A percentile compares a stretch with the other conserved stretches of the same genome.
Conservation (phyloP, 768 basidiomycete species). For the Heimioporus sp. region DNA sequence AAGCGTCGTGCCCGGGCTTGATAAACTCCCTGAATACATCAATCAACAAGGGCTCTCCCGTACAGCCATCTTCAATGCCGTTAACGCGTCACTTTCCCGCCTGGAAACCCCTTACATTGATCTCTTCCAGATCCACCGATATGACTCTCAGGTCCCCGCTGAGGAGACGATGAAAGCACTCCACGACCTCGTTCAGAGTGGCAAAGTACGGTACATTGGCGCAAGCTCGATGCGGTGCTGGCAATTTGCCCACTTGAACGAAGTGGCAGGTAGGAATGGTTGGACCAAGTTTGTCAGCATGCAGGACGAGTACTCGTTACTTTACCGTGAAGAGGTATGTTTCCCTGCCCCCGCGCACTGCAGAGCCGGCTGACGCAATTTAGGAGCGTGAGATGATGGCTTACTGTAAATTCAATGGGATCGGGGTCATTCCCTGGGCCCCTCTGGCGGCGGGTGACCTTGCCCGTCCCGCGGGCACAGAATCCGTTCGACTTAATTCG, state of each 20-base stretch:
- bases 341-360: not conserved
- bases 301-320: constrained; percentile 52
- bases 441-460: constrained; percentile 43
- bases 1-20: not conserved
- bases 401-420: constrained; percentile 47
- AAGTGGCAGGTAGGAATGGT: constrained; percentile 41
- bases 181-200: constrained; percentile 46
- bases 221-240: constrained; percentile 47
- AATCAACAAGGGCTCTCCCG: constrained; percentile 37
- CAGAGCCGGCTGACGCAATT: not conserved
- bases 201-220: constrained; percentile 52
- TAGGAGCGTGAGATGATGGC: constrained; percentile 47
- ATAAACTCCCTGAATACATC: constrained; percentile 17
- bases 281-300: constrained; percentile 58
- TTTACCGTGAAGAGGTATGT: constrained; percentile 53
- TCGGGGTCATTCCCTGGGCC: constrained; percentile 53
- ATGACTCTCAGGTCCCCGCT: constrained; percentile 34
- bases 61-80: constrained; percentile 36
- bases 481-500: constrained; percentile 18
- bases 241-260: constrained; percentile 45
- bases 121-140: constrained; percentile 46
- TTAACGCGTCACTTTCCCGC: constrained; percentile 36
- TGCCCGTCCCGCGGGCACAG: constrained; percentile 33
- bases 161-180: constrained; percentile 52
- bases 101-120: constrained; percentile 39